phyloP scores from a whole-genome alignment of 305 asterid species.

The Salvia sclarea region DNA sequence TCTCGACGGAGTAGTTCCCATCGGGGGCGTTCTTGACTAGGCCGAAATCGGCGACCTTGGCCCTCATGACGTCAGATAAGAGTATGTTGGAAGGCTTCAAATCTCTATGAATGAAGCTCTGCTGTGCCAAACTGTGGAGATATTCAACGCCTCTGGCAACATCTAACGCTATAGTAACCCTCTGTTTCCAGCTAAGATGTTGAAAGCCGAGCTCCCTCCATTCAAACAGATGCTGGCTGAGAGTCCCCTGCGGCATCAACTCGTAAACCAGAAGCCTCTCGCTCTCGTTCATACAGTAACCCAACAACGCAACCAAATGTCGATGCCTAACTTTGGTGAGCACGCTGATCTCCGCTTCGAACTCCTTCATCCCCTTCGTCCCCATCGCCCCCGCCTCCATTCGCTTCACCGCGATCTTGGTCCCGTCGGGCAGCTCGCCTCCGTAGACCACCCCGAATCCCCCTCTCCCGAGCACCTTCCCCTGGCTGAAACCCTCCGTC shows the following conservation, averaged over 20 bases:
- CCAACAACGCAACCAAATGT: slow-evolving; percentile 86
- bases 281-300: slow-evolving; percentile 68
- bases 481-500: slow-evolving; percentile 61
- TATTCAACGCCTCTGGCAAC: slow-evolving; percentile 92
- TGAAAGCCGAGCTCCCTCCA: slow-evolving; percentile 50
- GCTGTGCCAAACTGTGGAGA: slow-evolving; percentile 84
- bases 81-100: slow-evolving; percentile 84
- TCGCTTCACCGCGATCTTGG: slow-evolving; percentile 83
- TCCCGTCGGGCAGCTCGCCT: slow-evolving; percentile 80
- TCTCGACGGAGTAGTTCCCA: slow-evolving; percentile 83
- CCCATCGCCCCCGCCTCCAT: slow-evolving; percentile 84
- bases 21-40: slow-evolving; percentile 79
- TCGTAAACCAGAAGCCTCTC: slow-evolving; percentile 89
- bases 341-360: slow-evolving; percentile 77
- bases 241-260: slow-evolving; percentile 83
- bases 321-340: slow-evolving; percentile 86
- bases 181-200: slow-evolving; percentile 75
- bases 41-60: slow-evolving; percentile 95
- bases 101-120: slow-evolving; percentile 81
- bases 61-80: slow-evolving; percentile 84
- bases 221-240: slow-evolving; percentile 75
- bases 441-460: slow-evolving; percentile 85
- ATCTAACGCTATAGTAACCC: slow-evolving; percentile 77
- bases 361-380: slow-evolving; percentile 77
- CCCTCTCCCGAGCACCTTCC: slow-evolving; percentile 69